Evolutionary conservation across 441 rosid genomes (phyloP).

Genomic region (Populus hybrid): DNA sequence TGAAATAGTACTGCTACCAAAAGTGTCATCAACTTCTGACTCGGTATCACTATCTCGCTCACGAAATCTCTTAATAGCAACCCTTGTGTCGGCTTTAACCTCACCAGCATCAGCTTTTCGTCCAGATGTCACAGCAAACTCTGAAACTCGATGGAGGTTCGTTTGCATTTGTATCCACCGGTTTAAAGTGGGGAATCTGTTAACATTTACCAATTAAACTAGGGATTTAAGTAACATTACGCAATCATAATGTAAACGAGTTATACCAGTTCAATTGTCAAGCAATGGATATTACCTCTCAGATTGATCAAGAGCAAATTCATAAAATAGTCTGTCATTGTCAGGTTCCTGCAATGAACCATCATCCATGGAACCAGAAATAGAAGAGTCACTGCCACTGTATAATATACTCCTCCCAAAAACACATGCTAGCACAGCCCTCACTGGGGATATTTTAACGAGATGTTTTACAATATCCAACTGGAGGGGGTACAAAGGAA

Average conservation of each 20-base stretch:
- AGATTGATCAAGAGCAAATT: slow-evolving; percentile 99
- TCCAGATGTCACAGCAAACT: slow-evolving; percentile 78
- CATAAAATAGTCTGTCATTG: slow-evolving; percentile 77
- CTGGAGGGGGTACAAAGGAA: slow-evolving; percentile 93
- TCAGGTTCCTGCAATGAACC: slow-evolving; percentile 71
- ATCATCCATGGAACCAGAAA: slow-evolving; percentile 68
- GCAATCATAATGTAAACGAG: slow-evolving; percentile 12
- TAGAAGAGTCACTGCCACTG: slow-evolving; percentile 65
- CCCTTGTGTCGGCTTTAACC: slow-evolving; percentile 56
- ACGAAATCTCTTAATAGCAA: slow-evolving; percentile 73
- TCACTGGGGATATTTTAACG: slow-evolving; percentile 93
- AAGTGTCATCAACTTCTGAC: slow-evolving; percentile 67
- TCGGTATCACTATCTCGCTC: slow-evolving; percentile 80
- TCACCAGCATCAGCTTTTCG: slow-evolving; percentile 46
- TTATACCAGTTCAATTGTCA: slow-evolving; percentile 16
- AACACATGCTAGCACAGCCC: slow-evolving; percentile 95
- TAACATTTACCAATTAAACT: slow-evolving; percentile 18
- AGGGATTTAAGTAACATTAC: slow-evolving; percentile 23
- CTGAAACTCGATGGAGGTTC: slow-evolving; percentile 95
- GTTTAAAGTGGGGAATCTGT: slow-evolving; percentile 93
- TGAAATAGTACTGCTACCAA: slow-evolving; percentile 39
- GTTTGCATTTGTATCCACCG: slow-evolving; percentile 99
- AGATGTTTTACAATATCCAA: slow-evolving; percentile 88
- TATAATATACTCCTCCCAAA: slow-evolving; percentile 95
- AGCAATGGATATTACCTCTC: slow-evolving; percentile 67